A percentile compares a stretch with the other conserved stretches of the same genome.
These are phyloP conservation scores for Inonotus hispidus DNA, from an alignment of 1,284 basidiomycete genomes.

Conservation along the genomic window DNA sequence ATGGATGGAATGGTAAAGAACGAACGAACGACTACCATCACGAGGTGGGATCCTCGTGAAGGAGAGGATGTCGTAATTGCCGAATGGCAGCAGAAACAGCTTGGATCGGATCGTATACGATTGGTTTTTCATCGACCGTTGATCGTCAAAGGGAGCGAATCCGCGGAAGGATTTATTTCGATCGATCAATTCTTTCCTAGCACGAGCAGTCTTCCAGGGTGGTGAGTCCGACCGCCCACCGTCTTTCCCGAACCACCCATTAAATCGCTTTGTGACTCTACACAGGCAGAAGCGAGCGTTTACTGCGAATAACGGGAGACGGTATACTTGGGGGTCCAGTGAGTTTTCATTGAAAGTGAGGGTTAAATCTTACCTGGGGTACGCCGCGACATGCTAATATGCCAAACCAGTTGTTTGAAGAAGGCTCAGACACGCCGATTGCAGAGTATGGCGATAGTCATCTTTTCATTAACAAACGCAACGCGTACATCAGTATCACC, in stretches of 20 bases:
- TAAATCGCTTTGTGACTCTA: not conserved
- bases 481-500: not conserved
- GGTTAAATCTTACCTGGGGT: not conserved
- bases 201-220: not conserved
- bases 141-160: not conserved
- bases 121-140: not conserved
- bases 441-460: not conserved
- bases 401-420: not conserved
- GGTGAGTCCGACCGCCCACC: too few relatives aligned
- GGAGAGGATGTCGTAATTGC: not conserved
- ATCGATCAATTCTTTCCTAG: not conserved
- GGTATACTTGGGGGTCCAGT: not conserved
- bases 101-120: not conserved
- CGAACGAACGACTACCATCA: not conserved
- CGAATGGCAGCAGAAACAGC: not conserved
- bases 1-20: not conserved
- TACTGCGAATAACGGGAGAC: not conserved
- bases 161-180: not conserved
- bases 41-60: not conserved
- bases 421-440: not conserved
- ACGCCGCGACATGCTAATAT: not conserved
- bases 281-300: not conserved
- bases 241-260: too few relatives aligned
- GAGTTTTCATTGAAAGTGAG: not conserved
- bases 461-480: not conserved